Percentiles rank a stretch among this genome's conserved stretches.
Conservation (phyloP, 169 alveolate genomes). For the Blepharisma undulans region DNA sequence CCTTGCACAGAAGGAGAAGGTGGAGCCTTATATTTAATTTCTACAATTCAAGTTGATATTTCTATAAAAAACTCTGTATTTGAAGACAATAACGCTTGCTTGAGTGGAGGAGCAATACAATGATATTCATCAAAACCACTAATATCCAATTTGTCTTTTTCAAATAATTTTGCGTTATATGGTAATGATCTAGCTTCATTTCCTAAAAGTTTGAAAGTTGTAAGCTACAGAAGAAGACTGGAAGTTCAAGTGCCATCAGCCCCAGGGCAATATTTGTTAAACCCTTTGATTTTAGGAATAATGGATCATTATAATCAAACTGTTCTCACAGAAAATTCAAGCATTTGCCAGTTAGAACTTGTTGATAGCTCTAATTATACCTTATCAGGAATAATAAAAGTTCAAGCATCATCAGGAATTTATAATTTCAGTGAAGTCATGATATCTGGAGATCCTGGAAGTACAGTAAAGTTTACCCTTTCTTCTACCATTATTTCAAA, state of each 20-base stretch:
- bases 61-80: neutral
- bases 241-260: neutral
- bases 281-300: neutral
- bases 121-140: neutral
- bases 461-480: neutral
- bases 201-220: neutral
- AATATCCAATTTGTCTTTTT: neutral
- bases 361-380: neutral
- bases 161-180: neutral
- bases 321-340: neutral
- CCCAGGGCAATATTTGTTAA: neutral
- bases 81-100: neutral
- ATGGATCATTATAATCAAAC: neutral
- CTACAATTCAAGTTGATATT: neutral
- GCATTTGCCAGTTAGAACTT: neutral
- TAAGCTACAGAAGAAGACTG: neutral
- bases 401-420: slow-evolving; percentile 5
- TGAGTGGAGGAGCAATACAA: slow-evolving; percentile 16
- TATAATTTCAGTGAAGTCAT: neutral
- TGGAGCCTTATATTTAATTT: neutral
- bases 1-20: neutral
- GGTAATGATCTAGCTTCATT: slow-evolving; percentile 24
- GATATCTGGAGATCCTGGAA: neutral
- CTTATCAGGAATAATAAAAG: neutral
- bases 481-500: neutral